Evolutionary conservation across 345 rosid genomes (phyloP), one percentile per base, ranked within the genome.

Genomic region (Brassica cretica): DNA sequence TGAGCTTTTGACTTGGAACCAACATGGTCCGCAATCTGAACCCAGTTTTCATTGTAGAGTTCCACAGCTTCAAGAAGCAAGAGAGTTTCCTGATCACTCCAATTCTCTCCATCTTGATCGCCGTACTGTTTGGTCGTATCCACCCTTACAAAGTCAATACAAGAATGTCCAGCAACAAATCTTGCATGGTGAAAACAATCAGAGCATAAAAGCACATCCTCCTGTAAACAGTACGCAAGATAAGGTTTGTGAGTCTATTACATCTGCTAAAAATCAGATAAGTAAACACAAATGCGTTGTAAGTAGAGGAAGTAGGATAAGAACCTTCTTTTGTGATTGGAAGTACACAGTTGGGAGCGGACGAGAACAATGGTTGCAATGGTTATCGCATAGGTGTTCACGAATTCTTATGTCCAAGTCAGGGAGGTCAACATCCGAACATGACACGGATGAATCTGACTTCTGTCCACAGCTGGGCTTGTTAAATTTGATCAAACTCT

Each of bases 1-100:
- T 94, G 98, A 19, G 98, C 97, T 88, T 94, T 94, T 80, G 98
- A 86, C 82, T 94, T 94, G 82, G 94, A 74, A 78, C 95, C 94
- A 63, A 94, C 98, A 87, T 91, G 92, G 62, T 92, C 98, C 0
- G 98, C 95, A 82, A 95, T 85, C 76, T 89, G 97, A 86, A 87
- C 76, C 99, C 99, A 93, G 70, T 89, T 93, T 70, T 91, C 99
- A 70, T 75, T 85, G 82, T 85, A 91, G 63, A 92, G 83, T 82
- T 94, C 98, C 88, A 91, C 79, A 37, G 95, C 98, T 87, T 94
- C 98, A 72, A 94, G 98, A 68, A 94, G 93, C 82, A 90, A 76
- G 46, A 92, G 79, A 3, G 98, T 94, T 87, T 94, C 98, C 82
- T 88, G 95, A 83, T 91, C 95, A 64, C 84, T 89, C 98, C 98